Percentiles rank a stretch among this genome's conserved stretches.
Evolutionary conservation across 768 basidiomycete genomes (phyloP).

Genomic region (Serendipita sp.): DNA sequence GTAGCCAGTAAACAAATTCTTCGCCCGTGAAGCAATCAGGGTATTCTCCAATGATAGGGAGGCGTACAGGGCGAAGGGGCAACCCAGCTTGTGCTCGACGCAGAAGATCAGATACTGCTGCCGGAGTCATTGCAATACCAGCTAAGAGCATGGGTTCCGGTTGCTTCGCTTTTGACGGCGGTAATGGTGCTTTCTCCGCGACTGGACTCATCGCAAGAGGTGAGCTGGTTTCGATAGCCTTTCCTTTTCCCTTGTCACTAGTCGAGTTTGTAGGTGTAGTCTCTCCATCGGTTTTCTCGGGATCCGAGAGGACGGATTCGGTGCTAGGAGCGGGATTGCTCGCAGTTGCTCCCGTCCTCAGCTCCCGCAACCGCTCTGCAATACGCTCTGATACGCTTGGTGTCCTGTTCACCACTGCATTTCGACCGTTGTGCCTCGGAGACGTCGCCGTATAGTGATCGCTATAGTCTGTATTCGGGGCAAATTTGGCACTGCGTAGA

Average conservation of each 20-base stretch:
- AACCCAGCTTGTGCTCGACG: conserved; percentile 55
- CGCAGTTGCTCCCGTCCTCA: conserved; percentile 39
- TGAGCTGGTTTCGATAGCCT: conserved; percentile 26
- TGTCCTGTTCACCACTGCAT: conserved; percentile 31
- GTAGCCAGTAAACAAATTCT: conserved; percentile 76
- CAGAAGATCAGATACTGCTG: conserved; percentile 53
- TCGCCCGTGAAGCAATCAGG: conserved; percentile 77
- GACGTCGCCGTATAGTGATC: conserved; percentile 73
- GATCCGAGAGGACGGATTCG: neutral
- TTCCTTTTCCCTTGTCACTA: conserved; percentile 67
- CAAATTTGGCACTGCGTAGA: conserved; percentile 61
- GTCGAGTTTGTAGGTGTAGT: conserved; percentile 31
- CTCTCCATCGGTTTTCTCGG: conserved; percentile 18
- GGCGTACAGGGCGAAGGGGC: conserved; percentile 52
- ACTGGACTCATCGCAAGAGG: conserved; percentile 15
- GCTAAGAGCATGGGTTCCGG: conserved; percentile 52
- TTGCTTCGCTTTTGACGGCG: conserved; percentile 22
- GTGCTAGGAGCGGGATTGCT: conserved; percentile 19
- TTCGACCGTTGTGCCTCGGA: conserved; percentile 32
- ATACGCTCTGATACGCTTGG: conserved; percentile 81
- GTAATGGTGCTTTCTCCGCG: conserved; percentile 25
- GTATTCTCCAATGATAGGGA: conserved; percentile 74
- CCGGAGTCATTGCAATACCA: conserved; percentile 50
- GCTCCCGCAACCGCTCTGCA: conserved; percentile 62
- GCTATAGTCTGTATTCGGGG: conserved; percentile 42